Evolutionary conservation across 2,329 filamentous ascomycete genomes (phyloP), one percentile per base, ranked within the genome.

Genomic region (Phaeosphaeria sp.): DNA sequence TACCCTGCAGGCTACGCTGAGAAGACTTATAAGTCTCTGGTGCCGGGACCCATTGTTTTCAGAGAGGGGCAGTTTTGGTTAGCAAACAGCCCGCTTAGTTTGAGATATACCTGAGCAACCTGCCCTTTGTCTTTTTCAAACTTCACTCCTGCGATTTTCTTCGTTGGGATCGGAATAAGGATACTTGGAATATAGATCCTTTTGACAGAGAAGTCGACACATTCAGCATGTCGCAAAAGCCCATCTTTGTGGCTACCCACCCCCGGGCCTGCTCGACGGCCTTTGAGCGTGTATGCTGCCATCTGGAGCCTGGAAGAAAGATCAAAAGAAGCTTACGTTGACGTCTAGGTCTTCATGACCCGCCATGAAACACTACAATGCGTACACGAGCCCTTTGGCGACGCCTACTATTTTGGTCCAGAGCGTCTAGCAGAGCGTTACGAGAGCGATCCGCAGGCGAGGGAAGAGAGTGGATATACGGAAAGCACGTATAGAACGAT

Each of bases 221-320:
- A 43, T 20, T 10, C 41, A 21, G 21, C 13, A 93, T 93, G 90
- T 88, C 89, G 67, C 84, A 81, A 77, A 95, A 89, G 74, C 90
- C 91, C 41, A 91, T 98, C 77, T 98, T 98, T 77, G 89, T 95
- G 72, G 92, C 90, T 56, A 98, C 95, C 70, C 94, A 98, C 79
- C 95, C 95, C 36, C 86, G 95, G 79, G 92, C 94, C 64, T 97
- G 93, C 82, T 97, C 93, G 56, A 98, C 95, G 49, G 95, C 95
- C 27, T 99, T 98, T 81, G 95, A 99, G 83, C 85, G 94, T 79
- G 94, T 96, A 83, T 73, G 84, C 13, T 47, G 21, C 21, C 2
- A 47, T 47, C 25, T 25, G 13, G 17, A 47, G 21, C 23, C 21
- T 25, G 10, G 6, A 47, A 22, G 21, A 47, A 13, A 15, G 20